Percentiles rank a stretch among this genome's conserved stretches.
Evolutionary conservation across 192 early-diverging fungal species (phyloP).

Genomic region (Linnemannia exigua): DNA sequence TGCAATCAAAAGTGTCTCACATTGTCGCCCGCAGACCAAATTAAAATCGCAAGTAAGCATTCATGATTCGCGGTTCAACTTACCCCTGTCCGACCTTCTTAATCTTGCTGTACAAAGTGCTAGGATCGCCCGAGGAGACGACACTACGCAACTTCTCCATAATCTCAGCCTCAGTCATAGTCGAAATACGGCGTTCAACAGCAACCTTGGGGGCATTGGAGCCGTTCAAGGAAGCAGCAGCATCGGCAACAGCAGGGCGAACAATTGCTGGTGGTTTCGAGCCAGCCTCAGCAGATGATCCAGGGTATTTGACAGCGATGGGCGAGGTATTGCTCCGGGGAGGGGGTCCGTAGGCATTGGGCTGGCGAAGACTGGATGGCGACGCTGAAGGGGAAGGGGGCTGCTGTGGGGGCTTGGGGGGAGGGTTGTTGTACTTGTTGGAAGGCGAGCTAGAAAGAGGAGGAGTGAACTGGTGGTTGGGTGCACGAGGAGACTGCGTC

Average conservation of each 20-base stretch:
- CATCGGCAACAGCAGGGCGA: conserved; percentile 50
- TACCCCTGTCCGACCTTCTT: conserved; percentile 98
- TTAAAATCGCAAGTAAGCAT: background rate
- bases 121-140: conserved; percentile 94
- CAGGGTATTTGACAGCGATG: conserved; percentile 47
- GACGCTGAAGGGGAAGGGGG: conserved; percentile 29
- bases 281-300: conserved; percentile 33
- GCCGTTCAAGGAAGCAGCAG: conserved; percentile 75
- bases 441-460: conserved; percentile 48
- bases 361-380: conserved; percentile 34
- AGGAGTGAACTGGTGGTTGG: conserved; percentile 34
- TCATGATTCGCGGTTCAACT: conserved; percentile 11
- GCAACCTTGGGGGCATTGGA: conserved; percentile 33
- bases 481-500: conserved; percentile 50
- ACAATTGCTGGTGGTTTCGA: conserved; percentile 44
- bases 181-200: conserved; percentile 83
- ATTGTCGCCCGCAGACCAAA: background rate
- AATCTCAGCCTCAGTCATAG: conserved; percentile 93
- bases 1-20: background rate
- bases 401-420: conserved; percentile 33
- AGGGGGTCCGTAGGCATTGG: conserved; percentile 20
- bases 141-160: conserved; percentile 94
- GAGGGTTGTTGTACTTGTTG: conserved; percentile 35
- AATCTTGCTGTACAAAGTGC: conserved; percentile 90
- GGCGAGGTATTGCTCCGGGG: conserved; percentile 27